Evolutionary conservation across 2,329 filamentous ascomycete genomes (phyloP).

Genomic region (Ascochyta fabae): DNA sequence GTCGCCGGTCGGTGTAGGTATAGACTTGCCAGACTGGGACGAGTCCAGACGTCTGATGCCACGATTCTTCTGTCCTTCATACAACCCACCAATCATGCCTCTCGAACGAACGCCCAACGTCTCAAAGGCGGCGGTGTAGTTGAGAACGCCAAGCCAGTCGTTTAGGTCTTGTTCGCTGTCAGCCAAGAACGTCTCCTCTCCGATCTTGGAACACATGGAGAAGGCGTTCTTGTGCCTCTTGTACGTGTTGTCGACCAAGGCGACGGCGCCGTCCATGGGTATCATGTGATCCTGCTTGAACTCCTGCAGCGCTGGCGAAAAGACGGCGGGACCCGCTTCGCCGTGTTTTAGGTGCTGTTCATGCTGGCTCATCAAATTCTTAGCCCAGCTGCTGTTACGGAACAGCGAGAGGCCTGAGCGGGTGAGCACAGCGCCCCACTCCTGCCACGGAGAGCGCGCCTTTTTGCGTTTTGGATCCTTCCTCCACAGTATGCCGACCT

Average conservation of each 20-base stretch:
- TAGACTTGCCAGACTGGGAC: conserved; percentile 59
- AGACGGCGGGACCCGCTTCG: conserved; percentile 79
- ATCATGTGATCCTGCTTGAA: conserved; percentile 95
- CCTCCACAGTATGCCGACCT: conserved; percentile 92
- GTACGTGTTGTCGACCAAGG: conserved; percentile 83
- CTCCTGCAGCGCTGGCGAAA: conserved; percentile 85
- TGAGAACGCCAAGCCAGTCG: conserved; percentile 94
- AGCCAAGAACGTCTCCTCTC: conserved; percentile 89
- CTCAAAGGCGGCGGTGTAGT: conserved; percentile 93
- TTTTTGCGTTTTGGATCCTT: conserved; percentile 95
- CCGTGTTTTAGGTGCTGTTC: conserved; percentile 81
- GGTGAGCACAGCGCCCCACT: conserved; percentile 96
- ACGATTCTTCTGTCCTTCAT: conserved; percentile 79
- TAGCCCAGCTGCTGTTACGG: conserved; percentile 90
- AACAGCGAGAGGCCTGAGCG: conserved; percentile 98
- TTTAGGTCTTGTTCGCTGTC: conserved; percentile 92
- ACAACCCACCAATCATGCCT: conserved; percentile 81
- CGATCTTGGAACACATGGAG: conserved; percentile 79
- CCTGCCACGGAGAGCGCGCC: conserved; percentile 93
- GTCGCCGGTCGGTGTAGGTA: conserved; percentile 75
- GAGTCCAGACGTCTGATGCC: conserved; percentile 75
- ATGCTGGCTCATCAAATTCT: conserved; percentile 86
- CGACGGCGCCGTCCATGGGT: conserved; percentile 91
- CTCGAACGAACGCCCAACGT: conserved; percentile 91
- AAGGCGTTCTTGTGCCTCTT: conserved; percentile 97